These are phyloP conservation scores for Neurospora tetrasperma DNA, from an alignment of 495 filamentous ascomycete species.

Conservation along the genomic window DNA sequence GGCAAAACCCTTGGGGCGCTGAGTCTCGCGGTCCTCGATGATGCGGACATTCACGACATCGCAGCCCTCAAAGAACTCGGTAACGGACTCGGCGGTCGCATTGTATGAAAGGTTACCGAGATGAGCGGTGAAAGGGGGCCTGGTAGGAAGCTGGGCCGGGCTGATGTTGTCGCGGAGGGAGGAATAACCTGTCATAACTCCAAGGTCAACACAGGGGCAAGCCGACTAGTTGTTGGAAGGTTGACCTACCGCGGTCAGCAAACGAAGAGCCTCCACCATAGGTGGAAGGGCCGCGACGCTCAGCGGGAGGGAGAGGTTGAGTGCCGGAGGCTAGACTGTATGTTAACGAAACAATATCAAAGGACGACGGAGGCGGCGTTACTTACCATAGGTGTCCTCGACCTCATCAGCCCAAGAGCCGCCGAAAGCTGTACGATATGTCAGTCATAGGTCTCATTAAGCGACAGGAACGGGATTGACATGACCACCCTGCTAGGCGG, in stretches of 20 bases:
- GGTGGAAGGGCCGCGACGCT: constrained; percentile 24
- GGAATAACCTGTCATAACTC: constrained; percentile 39
- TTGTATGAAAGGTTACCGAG: constrained; percentile 95
- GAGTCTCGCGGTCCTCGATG: constrained; percentile 86
- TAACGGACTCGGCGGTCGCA: constrained; percentile 67
- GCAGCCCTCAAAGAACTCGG: constrained; percentile 76
- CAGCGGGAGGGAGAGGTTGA: constrained; percentile 34
- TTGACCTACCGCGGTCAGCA: constrained; percentile 27
- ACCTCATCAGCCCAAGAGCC: constrained; percentile 98
- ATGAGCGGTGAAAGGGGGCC: constrained; percentile 90
- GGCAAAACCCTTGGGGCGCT: constrained; percentile 91
- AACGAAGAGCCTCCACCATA: constrained; percentile 23
- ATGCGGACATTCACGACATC: constrained; percentile 82
- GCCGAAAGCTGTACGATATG: constrained; percentile 49
- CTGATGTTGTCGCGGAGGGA: constrained; percentile 60
- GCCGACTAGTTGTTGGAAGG: constrained; percentile 10
- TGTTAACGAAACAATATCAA: constrained; percentile 12
- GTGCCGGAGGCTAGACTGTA: constrained; percentile 21
- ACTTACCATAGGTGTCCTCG: constrained; percentile 70
- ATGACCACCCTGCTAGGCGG: background rate
- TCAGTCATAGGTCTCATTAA: constrained; percentile 5
- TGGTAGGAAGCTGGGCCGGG: constrained; percentile 62
- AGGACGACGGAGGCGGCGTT: background rate
- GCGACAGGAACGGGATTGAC: background rate
- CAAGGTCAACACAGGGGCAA: background rate